A percentile compares a stretch with the other conserved stretches of the same genome.
These are phyloP conservation scores for Fusarium praegraminearum DNA, from an alignment of 2,329 filamentous ascomycete genomes.

Conservation along the genomic window DNA sequence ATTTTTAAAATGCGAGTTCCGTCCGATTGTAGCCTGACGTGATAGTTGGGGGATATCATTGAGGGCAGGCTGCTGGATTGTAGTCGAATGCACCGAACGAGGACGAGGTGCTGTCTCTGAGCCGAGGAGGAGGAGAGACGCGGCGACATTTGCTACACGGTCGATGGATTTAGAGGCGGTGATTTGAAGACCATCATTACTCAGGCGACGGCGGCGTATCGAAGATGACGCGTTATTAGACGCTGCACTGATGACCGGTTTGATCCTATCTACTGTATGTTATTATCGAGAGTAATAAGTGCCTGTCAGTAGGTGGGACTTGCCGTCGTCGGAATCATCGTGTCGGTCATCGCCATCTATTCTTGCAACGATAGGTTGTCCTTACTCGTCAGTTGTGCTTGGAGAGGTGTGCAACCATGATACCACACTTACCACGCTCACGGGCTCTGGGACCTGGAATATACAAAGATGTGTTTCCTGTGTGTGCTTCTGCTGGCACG, in stretches of 20 bases:
- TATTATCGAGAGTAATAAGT: not conserved
- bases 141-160: not conserved
- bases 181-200: not conserved
- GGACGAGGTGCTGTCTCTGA: not conserved
- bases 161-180: slow-evolving; percentile 7
- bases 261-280: not conserved
- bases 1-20: slow-evolving; percentile 59
- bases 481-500: not conserved
- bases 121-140: slow-evolving; percentile 1
- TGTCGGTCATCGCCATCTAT: rapidly evolving
- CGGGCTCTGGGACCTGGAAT: slow-evolving; percentile 6
- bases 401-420: rapidly evolving
- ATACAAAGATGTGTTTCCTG: not conserved
- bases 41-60: slow-evolving; percentile 10
- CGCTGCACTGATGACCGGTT: rapidly evolving
- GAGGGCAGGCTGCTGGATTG: not conserved
- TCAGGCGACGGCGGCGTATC: not conserved
- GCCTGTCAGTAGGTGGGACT: not conserved
- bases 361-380: slow-evolving; percentile 5
- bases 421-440: not conserved
- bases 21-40: slow-evolving; percentile 11
- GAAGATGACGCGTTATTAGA: not conserved
- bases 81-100: not conserved
- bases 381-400: not conserved
- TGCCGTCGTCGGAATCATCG: slow-evolving; percentile 3